These are phyloP conservation scores for Rubroboletus pulcherrimus DNA, from an alignment of 768 basidiomycete genomes.

Conservation along the genomic window DNA sequence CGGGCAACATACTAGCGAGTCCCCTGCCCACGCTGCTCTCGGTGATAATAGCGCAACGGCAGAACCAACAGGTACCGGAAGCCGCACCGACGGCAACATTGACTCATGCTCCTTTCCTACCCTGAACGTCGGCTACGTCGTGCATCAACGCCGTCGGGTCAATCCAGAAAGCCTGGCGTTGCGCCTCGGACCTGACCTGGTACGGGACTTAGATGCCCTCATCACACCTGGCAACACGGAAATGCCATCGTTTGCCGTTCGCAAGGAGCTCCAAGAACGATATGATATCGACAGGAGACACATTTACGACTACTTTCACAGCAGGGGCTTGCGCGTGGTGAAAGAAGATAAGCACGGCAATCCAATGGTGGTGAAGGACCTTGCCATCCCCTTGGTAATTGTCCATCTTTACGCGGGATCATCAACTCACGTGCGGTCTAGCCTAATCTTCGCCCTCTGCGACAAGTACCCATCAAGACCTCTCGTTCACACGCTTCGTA, in stretches of 20 bases:
- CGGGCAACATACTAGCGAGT: background rate
- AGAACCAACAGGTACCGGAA: conserved; percentile 10
- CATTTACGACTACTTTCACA: conserved; percentile 78
- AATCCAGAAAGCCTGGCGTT: conserved; percentile 69
- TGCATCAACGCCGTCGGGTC: conserved; percentile 43
- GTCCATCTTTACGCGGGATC: conserved; percentile 5
- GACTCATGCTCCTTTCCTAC: background rate
- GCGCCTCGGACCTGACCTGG: conserved; percentile 61
- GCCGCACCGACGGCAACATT: conserved; percentile 2
- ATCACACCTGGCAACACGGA: conserved; percentile 64
- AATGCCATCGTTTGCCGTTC: conserved; percentile 71
- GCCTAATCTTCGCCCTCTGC: conserved; percentile 31
- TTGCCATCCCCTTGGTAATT: conserved; percentile 22
- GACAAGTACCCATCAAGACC: conserved; percentile 25
- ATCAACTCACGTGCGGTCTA: conserved; percentile 12
- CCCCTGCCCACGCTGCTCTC: background rate
- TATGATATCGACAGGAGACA: conserved; percentile 69
- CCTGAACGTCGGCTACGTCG: conserved; percentile 4
- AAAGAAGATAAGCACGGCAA: conserved; percentile 63
- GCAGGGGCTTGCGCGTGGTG: conserved; percentile 55
- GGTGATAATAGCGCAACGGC: background rate
- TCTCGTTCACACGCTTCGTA: conserved; percentile 18
- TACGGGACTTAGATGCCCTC: conserved; percentile 68
- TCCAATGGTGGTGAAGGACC: conserved; percentile 31
- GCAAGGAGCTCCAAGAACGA: conserved; percentile 67